A percentile compares a stretch with the other conserved stretches of the same genome.
These are phyloP conservation scores for Saccharomyces hybrid DNA, from an alignment of 1,139 yeast genomes.

Conservation along the genomic window DNA sequence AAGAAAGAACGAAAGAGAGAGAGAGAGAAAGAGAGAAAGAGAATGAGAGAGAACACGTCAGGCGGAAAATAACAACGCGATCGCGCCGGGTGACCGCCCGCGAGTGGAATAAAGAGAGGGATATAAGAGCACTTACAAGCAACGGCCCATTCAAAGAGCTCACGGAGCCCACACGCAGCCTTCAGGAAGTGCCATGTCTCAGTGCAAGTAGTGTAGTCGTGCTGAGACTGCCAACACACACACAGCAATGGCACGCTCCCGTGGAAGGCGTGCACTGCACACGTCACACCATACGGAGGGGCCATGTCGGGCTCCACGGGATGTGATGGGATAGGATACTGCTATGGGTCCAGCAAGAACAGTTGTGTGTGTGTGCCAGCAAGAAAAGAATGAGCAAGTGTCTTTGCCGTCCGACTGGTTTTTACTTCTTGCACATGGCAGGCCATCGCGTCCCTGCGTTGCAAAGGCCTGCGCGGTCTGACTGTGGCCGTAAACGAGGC, in stretches of 20 bases:
- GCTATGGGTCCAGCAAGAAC: neutral
- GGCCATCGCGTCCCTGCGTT: neutral
- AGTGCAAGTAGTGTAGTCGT: too few relatives aligned
- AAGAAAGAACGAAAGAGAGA: neutral
- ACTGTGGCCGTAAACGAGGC: neutral
- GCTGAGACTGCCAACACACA: too few relatives aligned
- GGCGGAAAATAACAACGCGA: neutral
- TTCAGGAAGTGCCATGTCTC: too few relatives aligned
- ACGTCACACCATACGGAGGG: too few relatives aligned
- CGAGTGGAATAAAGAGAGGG: neutral
- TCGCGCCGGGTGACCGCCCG: neutral
- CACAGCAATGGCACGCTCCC: too few relatives aligned
- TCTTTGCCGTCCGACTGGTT: neutral
- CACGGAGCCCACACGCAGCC: too few relatives aligned
- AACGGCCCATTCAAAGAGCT: too few relatives aligned
- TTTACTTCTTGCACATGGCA: neutral
- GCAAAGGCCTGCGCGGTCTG: neutral
- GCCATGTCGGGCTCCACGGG: too few relatives aligned
- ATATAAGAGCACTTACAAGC: neutral
- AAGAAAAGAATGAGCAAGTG: neutral
- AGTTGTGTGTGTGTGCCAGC: neutral
- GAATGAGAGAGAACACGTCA: conserved; percentile 1
- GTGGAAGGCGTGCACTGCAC: too few relatives aligned
- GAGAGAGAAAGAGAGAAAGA: neutral
- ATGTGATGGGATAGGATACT: too few relatives aligned